Evolutionary conservation across 2,329 filamentous ascomycete species (phyloP).

Genomic region (Golovinomyces cichoracearum): DNA sequence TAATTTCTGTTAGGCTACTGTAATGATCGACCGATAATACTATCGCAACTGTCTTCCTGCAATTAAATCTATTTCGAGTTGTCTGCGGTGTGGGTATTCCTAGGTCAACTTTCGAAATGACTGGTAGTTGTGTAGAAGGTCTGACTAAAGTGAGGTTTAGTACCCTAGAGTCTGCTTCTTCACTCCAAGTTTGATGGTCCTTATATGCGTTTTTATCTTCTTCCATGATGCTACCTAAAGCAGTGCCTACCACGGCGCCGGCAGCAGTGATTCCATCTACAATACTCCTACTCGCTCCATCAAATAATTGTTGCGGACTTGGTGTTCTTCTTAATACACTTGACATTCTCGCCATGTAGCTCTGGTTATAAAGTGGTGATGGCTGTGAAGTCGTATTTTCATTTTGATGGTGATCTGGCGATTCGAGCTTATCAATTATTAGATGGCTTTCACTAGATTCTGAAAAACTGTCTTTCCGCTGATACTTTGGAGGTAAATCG

Average conservation of each 20-base stretch:
- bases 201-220: slow-evolving; percentile 57
- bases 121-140: background rate
- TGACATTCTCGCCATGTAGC: slow-evolving; percentile 53
- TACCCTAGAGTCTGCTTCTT: slow-evolving; percentile 52
- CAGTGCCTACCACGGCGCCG: slow-evolving; percentile 57
- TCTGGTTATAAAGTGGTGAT: slow-evolving; percentile 21
- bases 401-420: slow-evolving; percentile 12
- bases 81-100: background rate
- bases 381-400: slow-evolving; percentile 19
- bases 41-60: slow-evolving; percentile 64
- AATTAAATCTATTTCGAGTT: slow-evolving; percentile 13
- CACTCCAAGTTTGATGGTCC: slow-evolving; percentile 77
- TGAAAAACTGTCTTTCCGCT: background rate
- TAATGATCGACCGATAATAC: slow-evolving; percentile 58
- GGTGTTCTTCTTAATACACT: slow-evolving; percentile 58
- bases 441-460: background rate
- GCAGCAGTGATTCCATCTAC: slow-evolving; percentile 61
- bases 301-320: slow-evolving; percentile 69
- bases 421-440: slow-evolving; percentile 18
- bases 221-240: slow-evolving; percentile 58
- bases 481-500: slow-evolving; percentile 18
- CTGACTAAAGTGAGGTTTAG: slow-evolving; percentile 18
- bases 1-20: slow-evolving; percentile 31
- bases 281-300: slow-evolving; percentile 57
- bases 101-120: too few relatives aligned